Evolutionary conservation across 2,329 filamentous ascomycete species (phyloP).

Genomic region (Trichophyton schoenleinii): DNA sequence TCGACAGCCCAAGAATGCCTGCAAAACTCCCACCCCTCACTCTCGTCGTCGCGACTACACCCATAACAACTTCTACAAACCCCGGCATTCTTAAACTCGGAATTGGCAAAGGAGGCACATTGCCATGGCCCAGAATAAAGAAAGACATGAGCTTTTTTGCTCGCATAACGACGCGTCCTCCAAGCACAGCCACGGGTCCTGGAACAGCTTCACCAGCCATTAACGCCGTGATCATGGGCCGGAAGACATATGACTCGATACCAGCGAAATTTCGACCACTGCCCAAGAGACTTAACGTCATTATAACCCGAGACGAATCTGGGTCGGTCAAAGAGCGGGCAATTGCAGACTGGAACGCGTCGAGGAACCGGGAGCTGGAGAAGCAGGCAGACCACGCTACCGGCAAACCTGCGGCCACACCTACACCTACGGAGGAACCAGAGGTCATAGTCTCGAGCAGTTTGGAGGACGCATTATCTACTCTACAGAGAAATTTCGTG

Average conservation of each 20-base stretch:
- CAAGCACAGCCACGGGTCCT: conserved; percentile 12
- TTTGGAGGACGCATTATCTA: conserved; percentile 44
- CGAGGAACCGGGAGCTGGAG: conserved; percentile 18
- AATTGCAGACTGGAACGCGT: conserved; percentile 24
- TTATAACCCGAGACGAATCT: conserved; percentile 49
- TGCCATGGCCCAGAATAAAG: conserved; percentile 82
- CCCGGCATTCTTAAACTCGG: conserved; percentile 54
- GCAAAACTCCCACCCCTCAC: conserved; percentile 50
- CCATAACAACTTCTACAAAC: conserved; percentile 28
- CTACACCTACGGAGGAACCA: conserved; percentile 13
- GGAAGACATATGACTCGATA: conserved; percentile 92
- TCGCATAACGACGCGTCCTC: conserved; percentile 61
- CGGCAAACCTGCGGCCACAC: not conserved
- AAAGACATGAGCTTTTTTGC: conserved; percentile 94
- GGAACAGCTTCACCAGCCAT: conserved; percentile 11
- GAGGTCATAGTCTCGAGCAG: conserved; percentile 43
- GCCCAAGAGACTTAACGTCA: conserved; percentile 65
- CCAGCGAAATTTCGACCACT: conserved; percentile 67
- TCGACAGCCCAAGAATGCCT: not conserved
- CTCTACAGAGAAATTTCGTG: conserved; percentile 21
- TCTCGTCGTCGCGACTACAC: conserved; percentile 82
- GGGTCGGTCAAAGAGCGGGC: conserved; percentile 23
- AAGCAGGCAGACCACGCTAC: conserved; percentile 10
- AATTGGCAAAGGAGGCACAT: conserved; percentile 63
- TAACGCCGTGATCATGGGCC: conserved; percentile 90